These are phyloP conservation scores for Stramenopiles sp. DNA, from an alignment of 352 stramenopile genomes.

Conservation along the genomic window DNA sequence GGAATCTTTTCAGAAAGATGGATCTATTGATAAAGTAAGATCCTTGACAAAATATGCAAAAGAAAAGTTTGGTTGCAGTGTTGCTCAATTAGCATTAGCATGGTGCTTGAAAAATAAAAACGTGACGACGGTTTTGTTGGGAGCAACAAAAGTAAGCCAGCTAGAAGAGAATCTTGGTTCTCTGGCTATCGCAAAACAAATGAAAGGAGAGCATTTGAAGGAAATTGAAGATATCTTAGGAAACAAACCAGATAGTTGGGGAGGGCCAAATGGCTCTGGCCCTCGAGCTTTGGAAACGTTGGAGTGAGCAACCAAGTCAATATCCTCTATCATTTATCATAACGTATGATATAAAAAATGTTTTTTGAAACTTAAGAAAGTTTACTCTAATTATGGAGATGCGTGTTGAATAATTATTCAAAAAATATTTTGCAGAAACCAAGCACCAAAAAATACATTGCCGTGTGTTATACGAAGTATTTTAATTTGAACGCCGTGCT, in stretches of 20 bases:
- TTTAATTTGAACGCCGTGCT: no score
- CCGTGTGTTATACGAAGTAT: no score
- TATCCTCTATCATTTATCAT: no score
- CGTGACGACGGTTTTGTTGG: conserved; percentile 40
- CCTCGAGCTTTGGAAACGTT: no score
- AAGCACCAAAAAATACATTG: no score
- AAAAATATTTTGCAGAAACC: no score
- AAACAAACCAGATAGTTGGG: conserved; percentile 29
- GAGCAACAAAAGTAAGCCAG: conserved; percentile 38
- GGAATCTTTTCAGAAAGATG: conserved; percentile 31
- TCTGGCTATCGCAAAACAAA: conserved; percentile 38
- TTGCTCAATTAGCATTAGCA: conserved; percentile 38
- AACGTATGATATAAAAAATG: no score
- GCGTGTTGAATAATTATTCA: no score
- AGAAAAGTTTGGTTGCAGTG: conserved; percentile 35
- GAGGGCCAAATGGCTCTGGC: no score
- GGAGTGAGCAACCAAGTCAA: no score
- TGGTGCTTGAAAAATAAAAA: conserved; percentile 37
- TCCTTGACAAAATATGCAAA: conserved; percentile 29
- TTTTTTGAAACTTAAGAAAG: no score
- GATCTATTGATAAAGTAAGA: conserved; percentile 25
- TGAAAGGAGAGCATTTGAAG: conserved; percentile 39
- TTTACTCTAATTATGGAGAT: no score
- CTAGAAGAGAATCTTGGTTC: conserved; percentile 50
- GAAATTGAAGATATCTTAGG: conserved; percentile 46